A percentile compares a stretch with the other conserved stretches of the same genome.
Evolutionary conservation across 257 asterid genomes (phyloP).

Genomic region (Solanum tarijense): DNA sequence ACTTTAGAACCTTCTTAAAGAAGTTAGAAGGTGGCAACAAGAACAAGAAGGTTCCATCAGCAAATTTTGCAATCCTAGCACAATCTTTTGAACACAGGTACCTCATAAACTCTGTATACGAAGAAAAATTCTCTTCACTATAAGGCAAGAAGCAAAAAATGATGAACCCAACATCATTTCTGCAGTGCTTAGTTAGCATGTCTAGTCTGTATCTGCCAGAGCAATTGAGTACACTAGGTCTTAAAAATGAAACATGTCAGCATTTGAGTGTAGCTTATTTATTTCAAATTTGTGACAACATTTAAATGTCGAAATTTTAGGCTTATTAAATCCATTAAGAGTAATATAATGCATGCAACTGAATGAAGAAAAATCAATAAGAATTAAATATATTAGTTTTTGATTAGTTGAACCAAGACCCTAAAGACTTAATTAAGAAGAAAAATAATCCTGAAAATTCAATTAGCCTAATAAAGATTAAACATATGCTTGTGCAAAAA

Average conservation of each 20-base stretch:
- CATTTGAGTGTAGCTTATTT: background rate
- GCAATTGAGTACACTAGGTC: conserved; percentile 71
- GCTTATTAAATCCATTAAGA: too few relatives aligned
- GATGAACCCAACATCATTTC: too few relatives aligned
- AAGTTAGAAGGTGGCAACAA: conserved; percentile 88
- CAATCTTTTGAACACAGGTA: conserved; percentile 37
- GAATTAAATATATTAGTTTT: background rate
- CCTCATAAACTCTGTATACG: background rate
- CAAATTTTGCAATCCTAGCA: conserved; percentile 86
- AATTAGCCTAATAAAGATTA: background rate
- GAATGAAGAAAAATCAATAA: background rate
- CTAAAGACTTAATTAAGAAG: background rate
- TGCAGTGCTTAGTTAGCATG: too few relatives aligned
- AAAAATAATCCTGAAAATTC: background rate
- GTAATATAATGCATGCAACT: background rate
- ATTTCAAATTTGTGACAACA: background rate
- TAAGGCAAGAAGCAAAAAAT: too few relatives aligned
- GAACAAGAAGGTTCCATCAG: conserved; percentile 74
- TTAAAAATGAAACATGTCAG: conserved; percentile 4
- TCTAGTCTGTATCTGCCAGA: conserved; percentile 31
- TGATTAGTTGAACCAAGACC: background rate
- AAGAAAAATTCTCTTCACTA: background rate
- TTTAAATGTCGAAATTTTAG: too few relatives aligned
- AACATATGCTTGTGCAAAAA: background rate
- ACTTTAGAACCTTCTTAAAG: conserved; percentile 55